phyloP scores from a whole-genome alignment of 345 rosid genomes.

The Atalantia buxifolia region DNA sequence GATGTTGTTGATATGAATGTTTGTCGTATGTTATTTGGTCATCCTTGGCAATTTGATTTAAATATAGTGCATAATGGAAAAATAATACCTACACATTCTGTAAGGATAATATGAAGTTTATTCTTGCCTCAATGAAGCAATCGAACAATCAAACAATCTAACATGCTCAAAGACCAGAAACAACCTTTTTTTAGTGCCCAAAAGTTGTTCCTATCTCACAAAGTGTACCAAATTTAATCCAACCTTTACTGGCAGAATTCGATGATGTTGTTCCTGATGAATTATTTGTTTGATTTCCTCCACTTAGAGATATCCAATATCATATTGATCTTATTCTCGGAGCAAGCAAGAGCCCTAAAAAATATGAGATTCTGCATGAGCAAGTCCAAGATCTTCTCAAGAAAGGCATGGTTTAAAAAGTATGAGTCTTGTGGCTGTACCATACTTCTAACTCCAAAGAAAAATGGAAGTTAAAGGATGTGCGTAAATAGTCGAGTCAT shows the following conservation, averaged over 20 bases:
- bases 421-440: too few relatives aligned
- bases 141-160: rapidly evolving
- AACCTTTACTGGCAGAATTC: neutral
- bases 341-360: neutral
- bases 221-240: neutral
- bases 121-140: neutral
- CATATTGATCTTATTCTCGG: neutral
- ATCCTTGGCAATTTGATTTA: neutral
- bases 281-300: neutral
- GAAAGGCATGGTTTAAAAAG: neutral
- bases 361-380: neutral
- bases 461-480: neutral
- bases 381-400: neutral
- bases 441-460: neutral
- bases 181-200: neutral
- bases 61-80: neutral
- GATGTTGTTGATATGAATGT: neutral
- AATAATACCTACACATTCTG: neutral
- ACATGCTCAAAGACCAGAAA: neutral
- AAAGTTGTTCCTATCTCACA: neutral
- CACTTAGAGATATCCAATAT: neutral
- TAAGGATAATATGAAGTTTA: neutral
- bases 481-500: neutral
- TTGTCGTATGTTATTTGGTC: neutral
- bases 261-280: neutral